Evolutionary conservation across 352 stramenopile species (phyloP).

Genomic region (Globisporangium megalacanthum): DNA sequence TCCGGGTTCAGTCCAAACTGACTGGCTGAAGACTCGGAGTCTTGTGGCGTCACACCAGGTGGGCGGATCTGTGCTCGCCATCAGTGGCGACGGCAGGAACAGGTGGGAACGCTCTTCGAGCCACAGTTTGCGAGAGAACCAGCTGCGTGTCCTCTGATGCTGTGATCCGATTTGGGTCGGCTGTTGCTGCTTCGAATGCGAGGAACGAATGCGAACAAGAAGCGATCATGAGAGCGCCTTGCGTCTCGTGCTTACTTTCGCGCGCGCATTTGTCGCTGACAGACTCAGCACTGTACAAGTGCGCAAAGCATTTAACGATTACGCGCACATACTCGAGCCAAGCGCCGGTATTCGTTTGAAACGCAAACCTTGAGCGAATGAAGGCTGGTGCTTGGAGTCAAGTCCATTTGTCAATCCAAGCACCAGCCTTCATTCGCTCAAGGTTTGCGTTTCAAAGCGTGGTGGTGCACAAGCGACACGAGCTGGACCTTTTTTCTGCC

Average conservation of each 20-base stretch:
- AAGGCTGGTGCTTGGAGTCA: background rate
- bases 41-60: background rate
- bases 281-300: too few relatives aligned
- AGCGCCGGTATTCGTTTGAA: conserved; percentile 5
- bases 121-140: background rate
- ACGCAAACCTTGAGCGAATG: conserved; percentile 3
- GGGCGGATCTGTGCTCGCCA: background rate
- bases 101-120: background rate
- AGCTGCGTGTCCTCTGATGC: background rate
- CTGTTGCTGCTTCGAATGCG: background rate
- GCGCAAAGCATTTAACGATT: background rate
- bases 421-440: background rate
- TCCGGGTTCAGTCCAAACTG: too few relatives aligned
- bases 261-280: too few relatives aligned
- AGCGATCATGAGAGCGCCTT: too few relatives aligned
- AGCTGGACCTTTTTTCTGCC: background rate
- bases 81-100: background rate
- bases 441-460: conserved; percentile 4
- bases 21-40: background rate
- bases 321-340: background rate
- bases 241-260: too few relatives aligned
- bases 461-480: background rate
- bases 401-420: too few relatives aligned
- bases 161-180: background rate
- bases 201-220: too few relatives aligned